Base-by-base conservation (phyloP, 148 eudicot species). In the Cornus florida region DNA sequence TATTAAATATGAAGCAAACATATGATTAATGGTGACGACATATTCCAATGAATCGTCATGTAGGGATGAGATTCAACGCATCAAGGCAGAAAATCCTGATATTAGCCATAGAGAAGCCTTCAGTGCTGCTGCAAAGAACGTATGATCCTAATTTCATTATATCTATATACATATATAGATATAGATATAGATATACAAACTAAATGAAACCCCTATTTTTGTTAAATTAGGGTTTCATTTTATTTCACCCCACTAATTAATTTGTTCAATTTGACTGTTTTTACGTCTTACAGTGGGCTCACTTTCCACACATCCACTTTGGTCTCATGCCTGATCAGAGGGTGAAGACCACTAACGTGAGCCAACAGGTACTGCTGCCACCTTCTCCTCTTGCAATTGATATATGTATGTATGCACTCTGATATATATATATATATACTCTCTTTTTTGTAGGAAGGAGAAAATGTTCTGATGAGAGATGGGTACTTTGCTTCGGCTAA, bases 91-190 rank as follows among this genome's bases (percentile, higher is more conserved):
- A 80, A 94, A 94, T 82, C 97, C 98, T 33, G 93, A 92, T 82
- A 94, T 94, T 48, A 88, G 95, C 73, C 98, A 94, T 83, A 89
- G 98, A 78, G 98, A 94, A 82, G 98, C 98, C 74, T 94, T 94
- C 85, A 94, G 98, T 88, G 93, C 98, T 23, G 98, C 98, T 85
- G 98, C 98, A 66, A 94, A 94, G 89, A 94, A 94, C 83, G 98
- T 94, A 86, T 85, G 90, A 67, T 71, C 79, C 48, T 48, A 67
- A 16, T 11, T 11, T 28, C 28, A 28, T 28, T 28, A 28, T 28
- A 28, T 1, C 28, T 28, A 28, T 28, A 28, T 28, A 28, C 28
- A 28, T 28, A 28, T 28, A 28, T 28, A 28, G 0, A 28, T 28
- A 28, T 28, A 28, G 28, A 28, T 28, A 28, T 28, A 28, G 28